Evolutionary conservation across 441 rosid species (phyloP), one percentile per base, ranked within the genome.

Genomic region (Pelargonium fulgidum): DNA sequence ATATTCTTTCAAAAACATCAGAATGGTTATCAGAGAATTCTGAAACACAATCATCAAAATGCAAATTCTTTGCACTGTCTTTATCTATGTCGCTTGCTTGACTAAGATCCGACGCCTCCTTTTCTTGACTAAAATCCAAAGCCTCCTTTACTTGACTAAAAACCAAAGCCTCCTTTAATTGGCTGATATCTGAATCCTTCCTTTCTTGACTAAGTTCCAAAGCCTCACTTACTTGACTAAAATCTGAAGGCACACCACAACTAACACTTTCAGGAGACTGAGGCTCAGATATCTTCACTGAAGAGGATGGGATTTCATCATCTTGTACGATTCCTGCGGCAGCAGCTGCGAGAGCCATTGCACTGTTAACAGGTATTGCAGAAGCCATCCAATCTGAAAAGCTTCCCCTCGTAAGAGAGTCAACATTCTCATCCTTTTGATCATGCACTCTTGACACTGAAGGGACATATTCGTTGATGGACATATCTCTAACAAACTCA

Each of bases 291-390:
- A 68, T 74, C 79, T 77, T 88, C 16, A 73, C 69, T 66, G 85
- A 82, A 61, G 79, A 75, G 70, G 80, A 73, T 75, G 80, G 81
- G 76, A 84, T 68, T 68, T 87, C 97, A 70, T 87, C 85, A 70
- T 91, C 89, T 22, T 76, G 64, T 66, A 82, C 80, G 72, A 89
- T 70, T 72, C 93, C 98, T 8, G 97, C 90, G 62, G 97, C 97
- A 66, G 90, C 87, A 36, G 98, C 96, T 33, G 91, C 81, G 67
- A 89, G 87, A 69, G 89, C 89, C 65, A 83, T 75, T 73, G 84
- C 92, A 75, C 84, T 85, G 73, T 89, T 85, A 72, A 87, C 86
- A 45, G 94, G 97, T 74, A 94, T 92, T 56, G 98, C 96, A 78
- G 84, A 84, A 75, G 89, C 87, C 86, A 81, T 89, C 84, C 81